Evolutionary conservation across 176 grass and related monocot species (phyloP).

Genomic region (Melocanna baccifera): DNA sequence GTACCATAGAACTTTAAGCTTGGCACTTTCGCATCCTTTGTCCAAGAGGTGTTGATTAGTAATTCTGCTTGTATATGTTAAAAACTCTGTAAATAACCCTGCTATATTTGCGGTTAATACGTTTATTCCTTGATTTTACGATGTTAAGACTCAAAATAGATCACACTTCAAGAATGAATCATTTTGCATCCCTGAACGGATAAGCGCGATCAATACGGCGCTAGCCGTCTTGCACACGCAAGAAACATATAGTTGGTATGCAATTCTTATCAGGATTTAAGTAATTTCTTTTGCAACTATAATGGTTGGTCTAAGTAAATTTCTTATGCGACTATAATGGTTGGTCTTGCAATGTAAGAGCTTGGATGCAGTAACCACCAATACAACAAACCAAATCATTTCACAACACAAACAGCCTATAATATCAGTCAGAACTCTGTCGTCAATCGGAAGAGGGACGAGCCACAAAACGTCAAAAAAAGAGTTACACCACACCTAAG

Average conservation of each 20-base stretch:
- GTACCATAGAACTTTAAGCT: background rate
- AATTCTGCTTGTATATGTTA: background rate
- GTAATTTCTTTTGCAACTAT: background rate
- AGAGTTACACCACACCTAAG: constrained; percentile 13
- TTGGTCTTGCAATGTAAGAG: background rate
- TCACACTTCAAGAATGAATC: background rate
- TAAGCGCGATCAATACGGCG: background rate
- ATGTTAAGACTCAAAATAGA: background rate
- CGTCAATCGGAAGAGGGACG: background rate
- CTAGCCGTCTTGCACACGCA: background rate
- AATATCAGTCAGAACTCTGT: background rate
- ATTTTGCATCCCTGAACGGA: background rate
- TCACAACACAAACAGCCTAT: background rate
- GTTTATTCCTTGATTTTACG: constrained; percentile 21
- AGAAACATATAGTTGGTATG: background rate
- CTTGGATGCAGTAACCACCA: constrained; percentile 15
- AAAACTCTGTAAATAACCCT: background rate
- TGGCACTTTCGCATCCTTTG: background rate
- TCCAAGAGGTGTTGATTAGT: background rate
- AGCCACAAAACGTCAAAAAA: background rate
- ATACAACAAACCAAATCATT: background rate
- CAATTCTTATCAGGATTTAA: background rate
- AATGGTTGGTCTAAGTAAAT: background rate
- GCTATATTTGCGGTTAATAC: background rate
- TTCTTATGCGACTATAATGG: background rate